Evolutionary conservation across 495 filamentous ascomycete genomes (phyloP), one percentile per base, ranked within the genome.

Genomic region (Penicillium roqueforti): DNA sequence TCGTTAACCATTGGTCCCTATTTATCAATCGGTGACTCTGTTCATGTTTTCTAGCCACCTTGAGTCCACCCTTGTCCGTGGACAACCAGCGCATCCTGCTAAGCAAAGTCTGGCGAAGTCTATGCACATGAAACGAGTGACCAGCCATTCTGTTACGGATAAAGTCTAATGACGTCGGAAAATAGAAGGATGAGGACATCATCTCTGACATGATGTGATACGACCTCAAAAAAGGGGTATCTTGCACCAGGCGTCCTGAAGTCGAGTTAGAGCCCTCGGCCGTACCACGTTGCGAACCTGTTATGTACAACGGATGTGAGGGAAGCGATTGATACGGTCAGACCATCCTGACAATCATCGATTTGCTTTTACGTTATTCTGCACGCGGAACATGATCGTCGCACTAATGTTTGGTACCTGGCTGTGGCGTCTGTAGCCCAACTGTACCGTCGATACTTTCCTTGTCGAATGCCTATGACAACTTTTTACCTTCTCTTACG

Each of bases 11-110:
- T 57, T 62, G 53, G 59, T 13, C 13, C 8, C 6, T 16, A 23
- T 11, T 62, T 65, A 65, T 65, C 62, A 62, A 65, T 65, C 62
- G 59, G 56, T 53, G 51, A 45, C 50, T 54, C 48, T 44, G 40
- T 38, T 44, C 34, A 40, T 23, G 56, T 46, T 56, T 51, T 50
- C 29, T 44, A 52, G 31, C 16, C 25, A 32, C 32, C n/a, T 28
- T 9, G 47, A 47, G 29, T 51, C 57, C 54, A 57, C 56, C 47
- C 47, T 53, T 8, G 8, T 38, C 46, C 47, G 28, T 41, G 53
- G 48, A 23, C 20, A 53, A 32, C 6, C 53, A 45, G 44, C 45
- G 41, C 23, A 14, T 25, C 11, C 43, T 57, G 56, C 41, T 26
- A 41, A 5, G n/a, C 23, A 13, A 10, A 1, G 16, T 37, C 36